phyloP scores from a whole-genome alignment of 441 rosid genomes.

The Rhodomyrtus psidioides region DNA sequence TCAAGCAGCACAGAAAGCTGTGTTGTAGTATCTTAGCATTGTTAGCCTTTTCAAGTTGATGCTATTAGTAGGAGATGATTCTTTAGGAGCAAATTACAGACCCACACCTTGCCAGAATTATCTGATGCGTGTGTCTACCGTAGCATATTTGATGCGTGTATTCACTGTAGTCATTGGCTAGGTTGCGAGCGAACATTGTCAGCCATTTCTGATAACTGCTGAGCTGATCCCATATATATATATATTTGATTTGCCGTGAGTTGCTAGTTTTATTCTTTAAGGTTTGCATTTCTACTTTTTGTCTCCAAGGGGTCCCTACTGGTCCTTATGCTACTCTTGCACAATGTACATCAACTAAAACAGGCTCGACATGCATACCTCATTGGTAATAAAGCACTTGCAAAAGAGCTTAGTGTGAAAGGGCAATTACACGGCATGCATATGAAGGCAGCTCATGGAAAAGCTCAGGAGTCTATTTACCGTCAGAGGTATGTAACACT shows the following conservation, averaged over 20 bases:
- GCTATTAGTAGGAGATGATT: neutral
- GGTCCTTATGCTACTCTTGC: neutral
- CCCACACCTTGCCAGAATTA: neutral
- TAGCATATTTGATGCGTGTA: neutral
- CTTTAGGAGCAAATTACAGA: neutral
- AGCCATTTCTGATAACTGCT: neutral
- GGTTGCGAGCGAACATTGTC: neutral
- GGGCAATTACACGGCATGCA: conserved; percentile 89
- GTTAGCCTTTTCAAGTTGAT: neutral
- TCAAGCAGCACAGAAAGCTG: neutral
- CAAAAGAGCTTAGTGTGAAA: conserved; percentile 86
- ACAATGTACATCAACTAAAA: neutral
- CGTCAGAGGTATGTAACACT: conserved; percentile 69
- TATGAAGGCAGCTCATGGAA: conserved; percentile 95
- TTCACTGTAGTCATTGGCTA: neutral
- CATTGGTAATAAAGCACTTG: conserved; percentile 83
- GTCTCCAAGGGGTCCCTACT: neutral
- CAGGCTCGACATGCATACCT: conserved; percentile 93
- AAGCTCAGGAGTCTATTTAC: conserved; percentile 91
- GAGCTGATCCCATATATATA: neutral
- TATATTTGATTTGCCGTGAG: neutral
- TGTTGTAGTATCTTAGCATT: neutral
- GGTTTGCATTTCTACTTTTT: neutral
- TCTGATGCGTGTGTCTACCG: neutral
- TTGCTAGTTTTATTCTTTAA: neutral